These are phyloP conservation scores for Xylariaceae sp. DNA, from an alignment of 2,329 filamentous ascomycete species.

Conservation along the genomic window DNA sequence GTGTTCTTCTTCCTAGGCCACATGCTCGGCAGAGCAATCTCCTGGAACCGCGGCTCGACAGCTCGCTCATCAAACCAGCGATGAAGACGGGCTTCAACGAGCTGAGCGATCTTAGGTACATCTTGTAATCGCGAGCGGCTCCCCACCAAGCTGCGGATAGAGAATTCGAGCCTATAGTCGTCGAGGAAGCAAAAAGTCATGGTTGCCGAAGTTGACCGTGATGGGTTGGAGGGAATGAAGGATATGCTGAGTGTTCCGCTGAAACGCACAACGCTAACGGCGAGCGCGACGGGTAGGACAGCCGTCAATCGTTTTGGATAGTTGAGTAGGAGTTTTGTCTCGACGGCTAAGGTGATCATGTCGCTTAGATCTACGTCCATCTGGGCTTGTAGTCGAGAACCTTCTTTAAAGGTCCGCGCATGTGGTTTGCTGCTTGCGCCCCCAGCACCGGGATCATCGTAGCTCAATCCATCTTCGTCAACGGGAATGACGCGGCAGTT, in stretches of 20 bases:
- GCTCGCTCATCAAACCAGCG: constrained; percentile 85
- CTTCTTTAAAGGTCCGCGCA: constrained; percentile 48
- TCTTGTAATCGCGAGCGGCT: constrained; percentile 77
- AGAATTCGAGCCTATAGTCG: constrained; percentile 81
- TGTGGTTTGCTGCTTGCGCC: constrained; percentile 48
- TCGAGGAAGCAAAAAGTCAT: constrained; percentile 93
- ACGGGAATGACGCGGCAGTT: constrained; percentile 95
- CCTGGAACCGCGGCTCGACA: constrained; percentile 82
- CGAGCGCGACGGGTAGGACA: constrained; percentile 84
- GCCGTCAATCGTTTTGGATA: constrained; percentile 88
- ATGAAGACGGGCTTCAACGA: constrained; percentile 75
- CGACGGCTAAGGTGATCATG: constrained; percentile 88
- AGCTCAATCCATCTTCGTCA: constrained; percentile 67
- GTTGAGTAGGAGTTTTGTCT: constrained; percentile 91
- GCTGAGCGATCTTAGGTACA: constrained; percentile 81
- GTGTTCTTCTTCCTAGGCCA: constrained; percentile 86
- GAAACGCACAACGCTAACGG: constrained; percentile 89
- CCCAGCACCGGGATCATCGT: constrained; percentile 40
- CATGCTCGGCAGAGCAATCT: constrained; percentile 75
- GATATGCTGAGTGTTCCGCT: constrained; percentile 92
- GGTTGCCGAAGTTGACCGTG: constrained; percentile 72
- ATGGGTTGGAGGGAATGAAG: constrained; percentile 74
- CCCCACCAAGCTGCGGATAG: constrained; percentile 73
- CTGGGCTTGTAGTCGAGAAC: constrained; percentile 79
- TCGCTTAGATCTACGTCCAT: constrained; percentile 98